These are phyloP conservation scores for Cubamyces sp. DNA, from an alignment of 768 basidiomycete genomes.

Conservation along the genomic window DNA sequence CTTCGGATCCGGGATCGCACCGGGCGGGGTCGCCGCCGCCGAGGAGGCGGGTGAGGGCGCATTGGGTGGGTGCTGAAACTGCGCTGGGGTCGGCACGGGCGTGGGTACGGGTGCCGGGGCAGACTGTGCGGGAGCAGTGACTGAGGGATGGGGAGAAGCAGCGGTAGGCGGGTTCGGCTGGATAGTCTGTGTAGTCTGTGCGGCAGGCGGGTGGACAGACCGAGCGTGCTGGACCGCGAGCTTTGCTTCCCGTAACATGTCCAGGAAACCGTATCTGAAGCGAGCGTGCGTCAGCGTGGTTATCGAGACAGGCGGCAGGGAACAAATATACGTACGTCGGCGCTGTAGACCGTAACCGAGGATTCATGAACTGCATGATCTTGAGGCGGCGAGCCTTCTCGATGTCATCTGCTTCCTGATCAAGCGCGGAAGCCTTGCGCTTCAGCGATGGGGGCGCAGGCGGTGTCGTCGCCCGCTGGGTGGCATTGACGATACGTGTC, in stretches of 20 bases:
- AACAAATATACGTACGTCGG: conserved; percentile 5
- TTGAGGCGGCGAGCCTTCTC: conserved; percentile 74
- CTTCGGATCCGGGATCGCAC: conserved; percentile 8
- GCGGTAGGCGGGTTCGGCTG: background rate
- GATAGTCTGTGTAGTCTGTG: conserved; percentile 1
- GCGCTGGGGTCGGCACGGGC: conserved; percentile 1
- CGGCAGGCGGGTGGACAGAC: background rate
- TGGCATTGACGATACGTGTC: conserved; percentile 73
- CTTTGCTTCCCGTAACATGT: conserved; percentile 40
- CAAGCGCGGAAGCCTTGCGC: conserved; percentile 70
- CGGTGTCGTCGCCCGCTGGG: conserved; percentile 72
- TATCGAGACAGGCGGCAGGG: background rate
- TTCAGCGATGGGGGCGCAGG: conserved; percentile 76
- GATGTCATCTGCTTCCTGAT: conserved; percentile 76
- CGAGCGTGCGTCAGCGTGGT: conserved; percentile 2
- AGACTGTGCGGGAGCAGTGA: background rate
- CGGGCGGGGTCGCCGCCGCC: conserved; percentile 3
- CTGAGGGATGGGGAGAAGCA: conserved; percentile 8
- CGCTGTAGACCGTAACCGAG: conserved; percentile 36
- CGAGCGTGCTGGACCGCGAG: conserved; percentile 17
- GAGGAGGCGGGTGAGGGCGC: conserved; percentile 15
- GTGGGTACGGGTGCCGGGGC: conserved; percentile 11
- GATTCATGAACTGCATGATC: conserved; percentile 81
- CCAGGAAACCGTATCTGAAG: conserved; percentile 61
- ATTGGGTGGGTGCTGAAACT: conserved; percentile 6